Percentiles rank a stretch among this genome's conserved stretches.
Conservation (phyloP, 2,329 filamentous ascomycete genomes). For the Neofusicoccum umdonicola region DNA sequence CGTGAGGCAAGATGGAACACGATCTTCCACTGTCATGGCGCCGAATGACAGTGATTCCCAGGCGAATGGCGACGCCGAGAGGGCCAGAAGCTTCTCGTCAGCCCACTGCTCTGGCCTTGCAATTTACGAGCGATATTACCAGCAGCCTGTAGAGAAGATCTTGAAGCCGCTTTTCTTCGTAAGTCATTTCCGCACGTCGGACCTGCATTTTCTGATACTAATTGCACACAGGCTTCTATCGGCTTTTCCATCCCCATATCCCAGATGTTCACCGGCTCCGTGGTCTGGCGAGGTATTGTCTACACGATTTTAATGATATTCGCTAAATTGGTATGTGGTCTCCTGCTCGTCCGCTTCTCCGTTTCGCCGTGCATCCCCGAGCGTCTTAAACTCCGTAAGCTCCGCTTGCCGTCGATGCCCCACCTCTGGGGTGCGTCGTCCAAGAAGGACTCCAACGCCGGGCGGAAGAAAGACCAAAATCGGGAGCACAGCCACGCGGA, state of each 20-base stretch:
- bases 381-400: neutral
- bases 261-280: slow-evolving; percentile 60
- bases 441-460: neutral
- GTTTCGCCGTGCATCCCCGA: neutral
- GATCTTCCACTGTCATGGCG: neutral
- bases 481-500: slow-evolving; percentile 1
- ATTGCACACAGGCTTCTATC: slow-evolving; percentile 48
- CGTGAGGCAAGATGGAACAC: neutral
- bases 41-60: neutral
- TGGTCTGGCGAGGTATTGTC: slow-evolving; percentile 71
- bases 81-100: neutral
- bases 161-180: slow-evolving; percentile 72
- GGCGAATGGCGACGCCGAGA: neutral
- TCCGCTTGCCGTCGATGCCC: neutral
- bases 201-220: slow-evolving; percentile 7
- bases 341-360: slow-evolving; percentile 41
- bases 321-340: slow-evolving; percentile 41
- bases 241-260: slow-evolving; percentile 77
- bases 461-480: neutral
- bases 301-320: slow-evolving; percentile 70
- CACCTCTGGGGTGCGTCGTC: slow-evolving; percentile 5
- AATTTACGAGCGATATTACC: slow-evolving; percentile 50
- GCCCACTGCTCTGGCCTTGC: slow-evolving; percentile 23
- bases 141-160: slow-evolving; percentile 48
- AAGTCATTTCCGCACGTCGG: slow-evolving; percentile 19